Evolutionary conservation across 2,329 filamentous ascomycete genomes (phyloP), one percentile per base, ranked within the genome.

Genomic region (Verticillium longisporum): DNA sequence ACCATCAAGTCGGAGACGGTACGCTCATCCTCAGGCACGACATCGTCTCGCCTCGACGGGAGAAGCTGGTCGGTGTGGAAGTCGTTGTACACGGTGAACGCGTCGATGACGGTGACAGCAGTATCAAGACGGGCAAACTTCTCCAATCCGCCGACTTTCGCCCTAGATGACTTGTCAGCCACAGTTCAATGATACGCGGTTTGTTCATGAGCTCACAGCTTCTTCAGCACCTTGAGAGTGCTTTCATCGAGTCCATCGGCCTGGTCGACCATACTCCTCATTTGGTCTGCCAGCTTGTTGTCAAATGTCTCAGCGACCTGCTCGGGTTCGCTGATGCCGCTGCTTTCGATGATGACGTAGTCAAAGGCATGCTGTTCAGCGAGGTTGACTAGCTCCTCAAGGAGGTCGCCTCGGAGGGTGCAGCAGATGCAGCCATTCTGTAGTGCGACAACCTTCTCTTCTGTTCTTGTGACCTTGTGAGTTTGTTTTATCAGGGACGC

Each of bases 381-480:
- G 1, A 91, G 77, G 1, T 80, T 80, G 0, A 88, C 87, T 0
- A 91, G 80, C 69, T 91, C 88, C 62, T 88, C 84, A 0, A 92
- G 79, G 1, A 91, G 73, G 61, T 91, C 88, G 1, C 88, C 88
- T 3, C 89, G 84, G 0, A 91, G 77, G 0, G 88, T 91, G 67
- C 89, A 92, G 76, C 88, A 92, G 67, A 92, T 92, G 65, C 89
- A 91, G 10, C 88, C 87, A 63, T 90, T 90, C 67, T 90, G 86
- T 60, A 90, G 79, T 10, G 86, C 83, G 15, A 90, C 84, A 36
- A 90, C 78, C 64, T 88, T 87, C 65, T 89, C 85, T 45, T 87
- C 75, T 0, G 83, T 83, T 64, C 83, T 80, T 2, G 81, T 83
- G 38, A 88, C 72, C 31, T 79, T 80, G 67, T 86, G 80, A 1